Evolutionary conservation across 192 early-diverging fungal genomes (phyloP), one percentile per base, ranked within the genome.

Genomic region (Linnemannia elongata): DNA sequence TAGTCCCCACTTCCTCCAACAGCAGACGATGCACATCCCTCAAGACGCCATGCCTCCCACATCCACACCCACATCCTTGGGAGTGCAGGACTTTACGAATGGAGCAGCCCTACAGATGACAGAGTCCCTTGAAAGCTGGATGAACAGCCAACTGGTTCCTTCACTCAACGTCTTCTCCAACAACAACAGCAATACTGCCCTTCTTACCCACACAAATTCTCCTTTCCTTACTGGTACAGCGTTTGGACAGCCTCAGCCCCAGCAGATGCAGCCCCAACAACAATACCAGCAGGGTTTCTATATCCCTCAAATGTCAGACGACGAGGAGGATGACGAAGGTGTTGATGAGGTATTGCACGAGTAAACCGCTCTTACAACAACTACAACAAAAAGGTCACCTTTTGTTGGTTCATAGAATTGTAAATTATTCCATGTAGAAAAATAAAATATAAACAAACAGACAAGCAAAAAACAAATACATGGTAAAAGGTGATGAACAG

Each of bases 291-390:
- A 85, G 66, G 47, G 79, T 5, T 87, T 81, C 57, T 81, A 87
- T 69, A 87, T 87, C 66, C 85, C 85, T 0, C 83, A 85, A 66
- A 78, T 74, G 79, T 76, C 78, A 22, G 83, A 85, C 44, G 83
- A 80, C 22, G 84, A 87, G 13, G 79, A 87, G 24, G 84, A 87
- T 15, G 84, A 87, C n/a, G 79, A 87, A 41, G 30, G 35, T 45
- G 74, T 24, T 10, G 24, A 66, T 0, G 27, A 66, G 7, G 60
- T 33, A 3, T 52, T 18, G 18, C 49, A 52, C 49, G 44, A 45
- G 44, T 45, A 45, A 15, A 45, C 38, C 38, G 38, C 38, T 3
- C 38, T 12, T 45, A 12, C 12, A 45, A 44, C 8, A 44, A 44
- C n/a, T n/a, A n/a, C n/a, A 44, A 44, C 0, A 44, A 44, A 44